phyloP scores from a whole-genome alignment of 345 rosid genomes.

The Populus davidiana region DNA sequence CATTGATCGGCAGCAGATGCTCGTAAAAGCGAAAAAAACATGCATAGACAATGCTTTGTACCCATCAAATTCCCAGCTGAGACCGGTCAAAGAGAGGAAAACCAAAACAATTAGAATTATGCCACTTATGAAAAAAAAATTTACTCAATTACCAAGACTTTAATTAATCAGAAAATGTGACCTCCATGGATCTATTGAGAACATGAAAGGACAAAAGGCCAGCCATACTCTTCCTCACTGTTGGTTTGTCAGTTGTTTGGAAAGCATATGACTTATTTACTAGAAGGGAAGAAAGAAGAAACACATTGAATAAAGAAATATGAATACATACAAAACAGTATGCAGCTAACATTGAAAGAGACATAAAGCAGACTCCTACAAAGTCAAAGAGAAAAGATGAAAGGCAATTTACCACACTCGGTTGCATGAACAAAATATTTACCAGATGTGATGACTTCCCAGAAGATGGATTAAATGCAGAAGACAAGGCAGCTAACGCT shows the following conservation, averaged over 20 bases:
- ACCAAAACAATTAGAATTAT: background rate
- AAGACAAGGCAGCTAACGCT: conserved; percentile 87
- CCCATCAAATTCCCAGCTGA: background rate
- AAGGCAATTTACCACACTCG: background rate
- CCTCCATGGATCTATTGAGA: background rate
- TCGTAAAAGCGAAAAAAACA: background rate
- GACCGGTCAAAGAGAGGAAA: background rate
- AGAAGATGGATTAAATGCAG: conserved; percentile 75
- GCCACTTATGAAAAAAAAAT: background rate
- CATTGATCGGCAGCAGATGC: background rate
- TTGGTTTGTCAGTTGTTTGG: background rate
- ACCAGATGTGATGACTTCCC: conserved; percentile 50
- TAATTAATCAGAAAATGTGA: background rate
- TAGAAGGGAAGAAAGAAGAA: background rate
- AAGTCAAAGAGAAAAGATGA: background rate
- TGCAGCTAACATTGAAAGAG: background rate
- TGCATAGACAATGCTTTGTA: background rate
- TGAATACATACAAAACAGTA: background rate
- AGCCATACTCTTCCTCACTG: background rate
- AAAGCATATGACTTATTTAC: background rate
- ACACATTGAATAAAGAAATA: background rate
- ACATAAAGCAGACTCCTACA: background rate
- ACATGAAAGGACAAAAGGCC: background rate
- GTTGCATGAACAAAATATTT: conserved; percentile 19
- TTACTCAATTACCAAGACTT: background rate